Conservation (phyloP, 495 filamentous ascomycete genomes). For the Xylaria longipes region DNA sequence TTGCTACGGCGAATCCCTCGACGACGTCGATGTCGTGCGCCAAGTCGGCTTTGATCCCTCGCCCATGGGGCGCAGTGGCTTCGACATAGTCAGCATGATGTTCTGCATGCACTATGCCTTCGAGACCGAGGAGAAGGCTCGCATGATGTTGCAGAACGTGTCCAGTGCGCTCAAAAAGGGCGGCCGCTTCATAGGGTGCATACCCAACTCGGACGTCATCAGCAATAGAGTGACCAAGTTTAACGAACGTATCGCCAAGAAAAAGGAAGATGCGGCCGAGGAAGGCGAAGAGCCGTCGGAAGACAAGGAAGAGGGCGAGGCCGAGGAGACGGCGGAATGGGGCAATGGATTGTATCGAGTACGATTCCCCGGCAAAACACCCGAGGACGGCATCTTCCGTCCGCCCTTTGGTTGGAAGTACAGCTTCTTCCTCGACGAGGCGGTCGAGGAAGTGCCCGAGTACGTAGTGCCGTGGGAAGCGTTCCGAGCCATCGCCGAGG, state of each 20-base stretch:
- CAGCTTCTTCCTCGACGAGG: constrained; percentile 92
- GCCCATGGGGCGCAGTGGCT: constrained; percentile 72
- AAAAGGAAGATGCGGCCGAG: constrained; percentile 49
- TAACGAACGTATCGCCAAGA: constrained; percentile 60
- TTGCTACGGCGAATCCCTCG: constrained; percentile 83
- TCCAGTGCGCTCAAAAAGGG: constrained; percentile 89
- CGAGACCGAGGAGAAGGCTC: constrained; percentile 84
- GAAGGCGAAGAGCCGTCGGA: constrained; percentile 30
- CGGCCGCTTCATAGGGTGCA: constrained; percentile 89
- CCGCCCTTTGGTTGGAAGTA: constrained; percentile 98
- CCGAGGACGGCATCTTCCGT: constrained; percentile 81
- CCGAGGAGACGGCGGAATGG: constrained; percentile 73
- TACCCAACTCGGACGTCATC: constrained; percentile 91
- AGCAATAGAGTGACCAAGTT: constrained; percentile 66
- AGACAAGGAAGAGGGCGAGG: constrained; percentile 58
- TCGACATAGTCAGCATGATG: constrained; percentile 98
- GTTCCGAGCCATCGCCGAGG: constrained; percentile 91
- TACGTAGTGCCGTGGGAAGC: constrained; percentile 99
- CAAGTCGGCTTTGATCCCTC: constrained; percentile 83
- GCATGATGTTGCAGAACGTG: constrained; percentile 93
- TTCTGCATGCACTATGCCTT: constrained; percentile 99
- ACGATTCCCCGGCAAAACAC: constrained; percentile 80
- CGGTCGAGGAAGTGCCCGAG: constrained; percentile 94
- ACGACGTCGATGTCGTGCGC: constrained; percentile 75
- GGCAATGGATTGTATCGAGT: constrained; percentile 92